Evolutionary conservation across 768 basidiomycete genomes (phyloP), one percentile per base, ranked within the genome.

Genomic region (Suillus subaureus): DNA sequence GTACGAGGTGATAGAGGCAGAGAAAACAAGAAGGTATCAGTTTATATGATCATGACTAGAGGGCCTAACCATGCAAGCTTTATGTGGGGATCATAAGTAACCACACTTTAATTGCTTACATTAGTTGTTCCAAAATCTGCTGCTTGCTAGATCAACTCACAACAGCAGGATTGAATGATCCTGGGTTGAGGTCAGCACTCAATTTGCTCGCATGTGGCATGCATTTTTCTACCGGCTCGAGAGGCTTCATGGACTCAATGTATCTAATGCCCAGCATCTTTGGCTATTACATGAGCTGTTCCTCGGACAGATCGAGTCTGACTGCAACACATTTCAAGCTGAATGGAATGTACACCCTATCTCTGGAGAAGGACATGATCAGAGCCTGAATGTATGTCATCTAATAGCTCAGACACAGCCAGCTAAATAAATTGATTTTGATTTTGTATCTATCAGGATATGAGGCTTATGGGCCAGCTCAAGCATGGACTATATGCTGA

Each of bases 1-100:
- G 37, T 39, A 12, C 12, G 8, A 39, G 37, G 37, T 0, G 37
- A 39, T 16, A 16, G 39, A 40, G 40, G 40, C 16, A 15, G 40
- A 2, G 15, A 40, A 40, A 40, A 40, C 4, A 40, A 40, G 7
- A 42, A 42, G 15, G 73, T 78, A 11, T 73, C 79, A 3, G 58
- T 74, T 0, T 75, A 65, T 23, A 82, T 82, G 80, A 75, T 80
- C n/a, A 45, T 76, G 43, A 21, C 42, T 0, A 64, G 70, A 9
- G 80, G 82, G 4, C 66, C 70, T 0, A 72, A 75, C 40, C 64
- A 73, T 13, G 77, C 69, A 31, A 72, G 71, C 5, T 77, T 73
- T 52, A 75, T 79, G 37, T 76, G 72, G 73, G 71, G 70, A 21
- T 33, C 57, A 69, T 73, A 56, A 31, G 70, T 70, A 5, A 45